Conservation (phyloP, 2,329 filamentous ascomycete genomes). For the Scytalidium lignicola region DNA sequence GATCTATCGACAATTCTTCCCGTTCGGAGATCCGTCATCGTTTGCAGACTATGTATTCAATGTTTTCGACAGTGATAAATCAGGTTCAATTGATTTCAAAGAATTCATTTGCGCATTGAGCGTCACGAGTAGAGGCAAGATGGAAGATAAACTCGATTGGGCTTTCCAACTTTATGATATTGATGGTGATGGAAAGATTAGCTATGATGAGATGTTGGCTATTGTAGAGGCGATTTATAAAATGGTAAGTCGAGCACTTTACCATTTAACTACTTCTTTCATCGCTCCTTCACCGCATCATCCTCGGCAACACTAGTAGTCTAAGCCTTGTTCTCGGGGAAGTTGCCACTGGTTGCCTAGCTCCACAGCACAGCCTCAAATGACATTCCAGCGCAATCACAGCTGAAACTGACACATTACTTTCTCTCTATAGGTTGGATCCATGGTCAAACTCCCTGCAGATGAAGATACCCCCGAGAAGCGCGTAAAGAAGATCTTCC, state of each 20-base stretch:
- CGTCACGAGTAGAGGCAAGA: constrained; percentile 94
- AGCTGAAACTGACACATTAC: not conserved
- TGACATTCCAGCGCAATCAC: not conserved
- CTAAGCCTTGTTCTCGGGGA: constrained; percentile 3
- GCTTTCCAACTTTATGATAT: constrained; percentile 99
- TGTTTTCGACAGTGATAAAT: constrained; percentile 96
- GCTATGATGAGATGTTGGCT: constrained; percentile 97
- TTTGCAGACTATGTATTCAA: constrained; percentile 99
- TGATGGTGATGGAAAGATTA: constrained; percentile 97
- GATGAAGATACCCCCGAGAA: constrained; percentile 99
- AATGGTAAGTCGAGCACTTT: constrained; percentile 64
- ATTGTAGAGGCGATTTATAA: constrained; percentile 99
- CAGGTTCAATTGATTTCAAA: constrained; percentile 97
- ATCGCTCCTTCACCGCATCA: constrained; percentile 5
- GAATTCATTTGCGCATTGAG: constrained; percentile 98
- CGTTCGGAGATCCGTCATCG: constrained; percentile 92
- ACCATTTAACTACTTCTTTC: not conserved
- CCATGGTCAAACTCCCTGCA: constrained; percentile 97
- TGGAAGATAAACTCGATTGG: constrained; percentile 99
- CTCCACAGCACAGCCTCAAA: not conserved
- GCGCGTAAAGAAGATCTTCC: constrained; percentile 95
- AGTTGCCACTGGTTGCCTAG: not conserved
- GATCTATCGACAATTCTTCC: constrained; percentile 99
- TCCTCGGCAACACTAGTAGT: not conserved
- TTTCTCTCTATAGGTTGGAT: constrained; percentile 67